Conservation (phyloP, 2,329 filamentous ascomycete genomes). For the Trichoderma sp. region DNA sequence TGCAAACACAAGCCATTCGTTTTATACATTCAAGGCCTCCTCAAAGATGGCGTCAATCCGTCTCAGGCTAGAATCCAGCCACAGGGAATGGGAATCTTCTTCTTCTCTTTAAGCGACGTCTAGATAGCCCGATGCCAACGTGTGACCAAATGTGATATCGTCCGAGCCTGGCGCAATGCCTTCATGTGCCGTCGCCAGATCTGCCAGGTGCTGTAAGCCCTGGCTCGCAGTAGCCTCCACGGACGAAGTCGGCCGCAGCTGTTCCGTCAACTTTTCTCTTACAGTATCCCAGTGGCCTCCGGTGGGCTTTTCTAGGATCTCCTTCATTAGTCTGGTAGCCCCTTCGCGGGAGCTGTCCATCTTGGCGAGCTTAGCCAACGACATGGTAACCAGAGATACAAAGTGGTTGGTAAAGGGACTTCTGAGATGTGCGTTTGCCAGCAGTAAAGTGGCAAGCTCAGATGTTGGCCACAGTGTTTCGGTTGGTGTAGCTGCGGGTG, state of each 20-base stretch:
- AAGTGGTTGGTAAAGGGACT: conserved; percentile 70
- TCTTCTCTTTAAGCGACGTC: conserved; percentile 31
- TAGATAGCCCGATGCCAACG: conserved; percentile 41
- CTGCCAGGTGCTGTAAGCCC: conserved; percentile 62
- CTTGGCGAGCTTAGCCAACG: conserved; percentile 61
- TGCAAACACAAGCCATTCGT: not conserved
- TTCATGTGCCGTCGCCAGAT: conserved; percentile 53
- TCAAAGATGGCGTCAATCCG: not conserved
- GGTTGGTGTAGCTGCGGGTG: conserved; percentile 54
- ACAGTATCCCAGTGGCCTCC: conserved; percentile 60
- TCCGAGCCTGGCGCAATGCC: conserved; percentile 36
- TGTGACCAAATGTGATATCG: conserved; percentile 38
- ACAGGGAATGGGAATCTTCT: not conserved
- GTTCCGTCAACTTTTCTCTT: conserved; percentile 45
- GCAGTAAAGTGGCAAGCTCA: conserved; percentile 60
- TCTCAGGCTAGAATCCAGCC: not conserved
- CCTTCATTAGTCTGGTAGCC: conserved; percentile 56
- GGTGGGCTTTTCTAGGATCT: conserved; percentile 57
- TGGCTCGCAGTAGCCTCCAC: conserved; percentile 50
- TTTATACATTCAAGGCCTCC: not conserved
- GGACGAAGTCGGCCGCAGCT: conserved; percentile 40
- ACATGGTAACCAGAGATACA: conserved; percentile 59
- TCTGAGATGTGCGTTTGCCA: conserved; percentile 54
- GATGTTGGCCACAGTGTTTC: conserved; percentile 63
- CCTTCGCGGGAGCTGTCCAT: conserved; percentile 58